Base-by-base conservation (phyloP, 345 rosid genomes). In the Hibiscus tridactylites region DNA sequence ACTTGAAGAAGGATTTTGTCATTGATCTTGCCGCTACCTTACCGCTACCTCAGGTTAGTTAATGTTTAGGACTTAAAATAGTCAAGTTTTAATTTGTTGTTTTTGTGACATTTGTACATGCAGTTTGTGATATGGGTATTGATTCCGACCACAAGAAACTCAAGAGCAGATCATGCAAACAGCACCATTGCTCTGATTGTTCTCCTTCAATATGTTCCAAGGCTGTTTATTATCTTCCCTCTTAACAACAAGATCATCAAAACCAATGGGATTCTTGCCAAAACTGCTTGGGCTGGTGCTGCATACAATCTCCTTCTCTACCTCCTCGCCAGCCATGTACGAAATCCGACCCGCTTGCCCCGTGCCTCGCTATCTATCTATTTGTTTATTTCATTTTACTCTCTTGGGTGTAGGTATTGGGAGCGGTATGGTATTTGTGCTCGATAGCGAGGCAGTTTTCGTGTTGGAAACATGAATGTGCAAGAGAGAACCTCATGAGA, bases 281-380 rank as follows among this genome's bases (percentile, higher is more conserved):
- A 78, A 85, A 87, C 96, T 69, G 93, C 93, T 74, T 91, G 97
- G 97, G 85, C 90, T 0, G 96, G 93, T 78, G 97, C 97, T 77
- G 91, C 80, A 0, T 91, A 91, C 77, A 91, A 91, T 74, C 88
- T 91, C 72, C 75, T 91, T 17, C 88, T 91, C 39, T 91, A 85
- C 80, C 74, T 91, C 75, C 96, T 91, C 15, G 89, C 91, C 54
- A 91, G 97, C 67, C 96, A 91, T 49, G 97, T 90, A 84, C 67
- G 80, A 58, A 57, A 57, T 63, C 3, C 6, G 4, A 33, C 19
- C 21, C 9, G 21, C n/a, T 62, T 28, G 75, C 44, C 44, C 44
- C 44, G 9, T 39, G 2, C 61, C 82, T 91, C 19, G 67, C 82
- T 33, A 79, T 79, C 39, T 91, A 91, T 39, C 44, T 39, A 7